phyloP scores from a whole-genome alignment of 306 rosid genomes.

The Urtica urens region DNA sequence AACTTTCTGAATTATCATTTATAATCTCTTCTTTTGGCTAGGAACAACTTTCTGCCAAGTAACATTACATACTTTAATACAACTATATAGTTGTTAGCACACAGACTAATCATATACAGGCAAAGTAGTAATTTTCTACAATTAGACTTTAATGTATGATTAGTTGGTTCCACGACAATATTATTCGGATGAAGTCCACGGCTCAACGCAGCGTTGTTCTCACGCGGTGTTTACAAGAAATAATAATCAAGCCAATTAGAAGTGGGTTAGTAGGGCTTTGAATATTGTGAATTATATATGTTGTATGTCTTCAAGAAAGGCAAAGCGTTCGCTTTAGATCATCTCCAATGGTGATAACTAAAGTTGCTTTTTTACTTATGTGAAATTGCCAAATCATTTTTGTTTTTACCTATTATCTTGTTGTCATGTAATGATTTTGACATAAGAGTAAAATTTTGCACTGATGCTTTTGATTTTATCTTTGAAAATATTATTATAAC shows the following conservation, averaged over 20 bases:
- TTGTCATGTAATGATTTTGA: too few species aligned
- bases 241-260: not conserved
- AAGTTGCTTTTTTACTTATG: too few species aligned
- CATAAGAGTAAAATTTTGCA: too few species aligned
- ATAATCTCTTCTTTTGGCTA: too few species aligned
- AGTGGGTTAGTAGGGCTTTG: conserved; percentile 6
- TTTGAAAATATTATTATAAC: too few species aligned
- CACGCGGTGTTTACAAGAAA: conserved; percentile 19
- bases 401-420: too few species aligned
- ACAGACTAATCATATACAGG: not conserved
- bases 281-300: conserved; percentile 25
- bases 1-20: too few species aligned
- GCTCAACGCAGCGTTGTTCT: conserved; percentile 26
- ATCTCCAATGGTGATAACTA: too few species aligned
- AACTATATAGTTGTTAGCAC: not conserved
- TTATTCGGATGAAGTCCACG: conserved; percentile 19
- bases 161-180: conserved; percentile 19
- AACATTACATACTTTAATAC: not conserved
- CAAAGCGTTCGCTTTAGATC: conserved; percentile 41
- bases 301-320: conserved; percentile 30
- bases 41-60: not conserved
- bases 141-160: not conserved
- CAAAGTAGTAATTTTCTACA: not conserved
- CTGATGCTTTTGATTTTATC: too few species aligned
- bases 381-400: too few species aligned